Base-by-base conservation (phyloP, 164 flowering plant genomes). In the Litsea cubeba region DNA sequence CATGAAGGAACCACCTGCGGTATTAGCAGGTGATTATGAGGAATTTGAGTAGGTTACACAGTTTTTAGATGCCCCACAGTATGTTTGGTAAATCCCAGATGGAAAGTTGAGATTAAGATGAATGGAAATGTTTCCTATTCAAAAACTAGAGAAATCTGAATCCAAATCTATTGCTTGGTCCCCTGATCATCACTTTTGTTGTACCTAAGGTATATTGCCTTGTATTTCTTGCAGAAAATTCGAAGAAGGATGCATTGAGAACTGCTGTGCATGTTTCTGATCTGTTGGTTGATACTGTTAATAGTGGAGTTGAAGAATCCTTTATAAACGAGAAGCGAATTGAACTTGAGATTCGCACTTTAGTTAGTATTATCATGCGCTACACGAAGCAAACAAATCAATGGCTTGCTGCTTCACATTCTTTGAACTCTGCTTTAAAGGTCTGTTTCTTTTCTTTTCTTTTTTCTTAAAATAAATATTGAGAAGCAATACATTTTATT, bases 351-450 rank as follows among this genome's bases (percentile, higher is more conserved):
- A 91, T 86, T 63, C 84, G 93, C 60, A 80, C 94, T 0, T 54
- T 92, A 20, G 71, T 86, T 0, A 74, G 85, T 3, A 85, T 89
- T 0, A 63, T 87, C 35, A 12, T 74, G 12, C 82, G 85, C 1
- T 94, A 86, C 74, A 54, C 79, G 15, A 94, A 83, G 85, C 96
- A 88, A 77, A 90, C 93, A 35, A 86, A 94, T 83, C 93, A 90
- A 51, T 94, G 98, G 97, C 90, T 92, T n/a, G 82, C 89, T 8
- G 88, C 94, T 24, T 78, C 98, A 78, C 91, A 80, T 68, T 69
- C 97, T 1, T 50, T 91, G 22, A 92, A 92, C 82, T 78, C 90
- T 50, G 90, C 91, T 11, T 63, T 94, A 23, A 94, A 94, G 97
- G 98, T 91, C 26, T 30, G 3, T n/a, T 68, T 11, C 54, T 32